Evolutionary conservation across 1,284 basidiomycete species (phyloP).

Genomic region (Butyriboletus appendiculatus): DNA sequence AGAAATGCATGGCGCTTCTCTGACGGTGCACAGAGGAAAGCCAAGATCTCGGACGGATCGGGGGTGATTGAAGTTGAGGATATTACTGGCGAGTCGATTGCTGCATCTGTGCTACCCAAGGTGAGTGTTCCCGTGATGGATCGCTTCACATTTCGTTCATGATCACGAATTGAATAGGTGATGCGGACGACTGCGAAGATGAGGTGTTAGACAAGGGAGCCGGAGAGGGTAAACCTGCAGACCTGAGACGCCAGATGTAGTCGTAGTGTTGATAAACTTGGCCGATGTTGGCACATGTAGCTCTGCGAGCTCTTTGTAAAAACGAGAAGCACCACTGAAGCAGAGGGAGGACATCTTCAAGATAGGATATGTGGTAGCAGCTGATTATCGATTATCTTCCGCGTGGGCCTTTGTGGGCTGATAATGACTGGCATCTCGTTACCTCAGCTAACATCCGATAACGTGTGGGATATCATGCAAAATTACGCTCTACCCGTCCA

Average conservation of each 20-base stretch:
- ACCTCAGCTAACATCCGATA: too few species aligned
- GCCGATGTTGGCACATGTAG: slow-evolving; percentile 39
- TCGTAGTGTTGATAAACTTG: slow-evolving; percentile 15
- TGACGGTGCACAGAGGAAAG: slow-evolving; percentile 48
- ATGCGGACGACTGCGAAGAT: slow-evolving; percentile 43
- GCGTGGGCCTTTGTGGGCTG: background rate
- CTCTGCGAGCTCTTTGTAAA: slow-evolving; percentile 46
- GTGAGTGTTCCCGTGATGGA: slow-evolving; percentile 44
- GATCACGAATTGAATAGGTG: slow-evolving; percentile 47
- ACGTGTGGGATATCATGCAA: too few species aligned
- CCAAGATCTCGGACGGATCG: slow-evolving; percentile 46
- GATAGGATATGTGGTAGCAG: background rate
- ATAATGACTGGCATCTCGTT: too few species aligned
- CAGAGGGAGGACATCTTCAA: slow-evolving; percentile 23
- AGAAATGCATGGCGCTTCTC: slow-evolving; percentile 47
- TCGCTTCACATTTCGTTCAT: slow-evolving; percentile 49
- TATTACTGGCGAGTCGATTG: slow-evolving; percentile 16
- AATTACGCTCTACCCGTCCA: too few species aligned
- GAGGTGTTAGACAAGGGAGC: background rate
- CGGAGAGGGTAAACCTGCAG: background rate
- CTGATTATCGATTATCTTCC: background rate
- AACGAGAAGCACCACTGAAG: slow-evolving; percentile 20
- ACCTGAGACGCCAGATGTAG: slow-evolving; percentile 20
- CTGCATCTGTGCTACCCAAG: slow-evolving; percentile 13
- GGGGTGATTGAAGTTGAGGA: slow-evolving; percentile 30